phyloP scores from a whole-genome alignment of 495 filamentous ascomycete genomes.

The Pyrenula massariospora region DNA sequence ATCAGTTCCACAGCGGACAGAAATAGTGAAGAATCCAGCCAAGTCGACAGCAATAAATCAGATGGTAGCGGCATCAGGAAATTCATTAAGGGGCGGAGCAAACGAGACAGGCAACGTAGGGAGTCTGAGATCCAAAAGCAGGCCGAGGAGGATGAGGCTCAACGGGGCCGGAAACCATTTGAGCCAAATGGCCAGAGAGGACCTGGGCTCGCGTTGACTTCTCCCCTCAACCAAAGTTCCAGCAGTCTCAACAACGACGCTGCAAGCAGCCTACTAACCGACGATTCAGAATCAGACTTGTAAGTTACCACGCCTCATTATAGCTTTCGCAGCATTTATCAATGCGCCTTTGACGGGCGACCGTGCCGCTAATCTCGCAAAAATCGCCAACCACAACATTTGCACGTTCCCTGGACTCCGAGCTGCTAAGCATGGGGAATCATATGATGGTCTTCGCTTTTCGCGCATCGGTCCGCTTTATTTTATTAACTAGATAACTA shows the following conservation, averaged over 20 bases:
- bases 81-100: neutral
- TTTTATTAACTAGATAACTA: constrained; percentile 6
- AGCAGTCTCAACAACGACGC: constrained; percentile 18
- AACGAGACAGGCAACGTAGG: neutral
- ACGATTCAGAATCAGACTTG: constrained; percentile 60
- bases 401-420: too few species aligned
- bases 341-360: neutral
- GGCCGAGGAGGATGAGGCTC: neutral
- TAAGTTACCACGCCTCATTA: constrained; percentile 31
- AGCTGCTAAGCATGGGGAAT: too few species aligned
- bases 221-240: neutral
- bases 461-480: constrained; percentile 2
- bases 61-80: neutral
- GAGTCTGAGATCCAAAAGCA: neutral
- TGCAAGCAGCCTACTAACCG: constrained; percentile 47
- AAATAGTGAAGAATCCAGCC: neutral
- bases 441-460: too few species aligned
- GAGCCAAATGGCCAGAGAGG: neutral
- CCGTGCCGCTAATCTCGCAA: neutral
- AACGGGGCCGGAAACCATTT: neutral
- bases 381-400: too few species aligned
- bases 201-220: neutral
- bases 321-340: neutral
- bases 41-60: neutral
- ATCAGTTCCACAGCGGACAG: constrained; percentile 3